Percentiles rank a stretch among this genome's conserved stretches.
Evolutionary conservation across 768 basidiomycete species (phyloP).

Genomic region (Gyrodon lividus): DNA sequence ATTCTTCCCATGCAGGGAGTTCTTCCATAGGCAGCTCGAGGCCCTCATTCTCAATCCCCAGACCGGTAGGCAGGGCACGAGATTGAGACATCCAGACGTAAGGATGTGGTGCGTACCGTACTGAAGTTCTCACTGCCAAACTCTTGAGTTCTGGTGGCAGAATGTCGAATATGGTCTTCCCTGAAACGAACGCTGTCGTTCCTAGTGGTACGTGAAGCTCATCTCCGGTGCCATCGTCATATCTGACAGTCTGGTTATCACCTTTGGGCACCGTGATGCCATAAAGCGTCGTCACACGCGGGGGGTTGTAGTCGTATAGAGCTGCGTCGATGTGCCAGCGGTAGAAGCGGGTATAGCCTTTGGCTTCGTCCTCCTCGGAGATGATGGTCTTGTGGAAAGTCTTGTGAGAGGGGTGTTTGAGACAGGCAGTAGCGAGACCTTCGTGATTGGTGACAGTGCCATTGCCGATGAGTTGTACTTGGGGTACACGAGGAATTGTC

Average conservation of each 20-base stretch:
- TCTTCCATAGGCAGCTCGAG: conserved; percentile 64
- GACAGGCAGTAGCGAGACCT: conserved; percentile 70
- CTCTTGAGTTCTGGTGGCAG: conserved; percentile 72
- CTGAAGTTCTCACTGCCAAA: conserved; percentile 71
- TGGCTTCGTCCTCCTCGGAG: conserved; percentile 68
- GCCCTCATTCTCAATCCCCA: conserved; percentile 80
- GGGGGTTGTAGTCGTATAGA: conserved; percentile 72
- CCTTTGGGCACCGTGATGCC: conserved; percentile 73
- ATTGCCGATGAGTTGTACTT: conserved; percentile 92
- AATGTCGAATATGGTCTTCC: conserved; percentile 81
- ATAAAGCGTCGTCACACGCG: conserved; percentile 84
- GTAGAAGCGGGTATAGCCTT: conserved; percentile 85
- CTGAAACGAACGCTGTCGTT: conserved; percentile 82
- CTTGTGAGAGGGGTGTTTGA: conserved; percentile 84
- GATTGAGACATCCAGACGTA: conserved; percentile 90
- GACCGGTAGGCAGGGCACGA: conserved; percentile 69
- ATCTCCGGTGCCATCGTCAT: conserved; percentile 88
- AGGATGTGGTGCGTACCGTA: conserved; percentile 81
- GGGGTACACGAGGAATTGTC: conserved; percentile 83
- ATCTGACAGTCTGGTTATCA: conserved; percentile 58
- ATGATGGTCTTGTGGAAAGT: conserved; percentile 85
- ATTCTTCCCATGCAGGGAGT: conserved; percentile 81
- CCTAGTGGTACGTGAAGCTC: conserved; percentile 80
- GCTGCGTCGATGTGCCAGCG: conserved; percentile 94
- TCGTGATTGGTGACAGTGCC: conserved; percentile 79